Percentiles rank a stretch among this genome's conserved stretches.
These are phyloP conservation scores for Coffea eugenioides DNA, from an alignment of 257 asterid species.

Conservation along the genomic window DNA sequence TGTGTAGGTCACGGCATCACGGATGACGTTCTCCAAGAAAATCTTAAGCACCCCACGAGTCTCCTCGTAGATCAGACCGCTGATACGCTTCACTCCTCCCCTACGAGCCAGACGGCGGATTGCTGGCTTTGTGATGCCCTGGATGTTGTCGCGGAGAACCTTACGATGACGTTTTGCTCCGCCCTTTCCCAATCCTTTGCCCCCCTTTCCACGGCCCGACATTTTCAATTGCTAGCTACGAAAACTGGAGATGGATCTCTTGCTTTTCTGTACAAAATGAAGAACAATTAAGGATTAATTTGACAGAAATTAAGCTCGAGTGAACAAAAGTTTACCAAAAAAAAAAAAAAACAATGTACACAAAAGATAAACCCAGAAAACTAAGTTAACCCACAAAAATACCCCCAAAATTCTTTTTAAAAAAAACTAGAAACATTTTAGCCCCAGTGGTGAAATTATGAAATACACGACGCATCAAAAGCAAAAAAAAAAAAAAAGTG, in stretches of 20 bases:
- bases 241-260: background rate
- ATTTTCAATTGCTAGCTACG: conserved; percentile 3
- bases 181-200: conserved; percentile 38
- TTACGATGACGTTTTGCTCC: conserved; percentile 39
- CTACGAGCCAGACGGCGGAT: conserved; percentile 38
- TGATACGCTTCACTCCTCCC: conserved; percentile 39
- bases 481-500: background rate
- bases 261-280: too few species aligned
- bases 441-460: background rate
- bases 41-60: conserved; percentile 39
- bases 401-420: too few species aligned
- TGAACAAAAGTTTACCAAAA: background rate
- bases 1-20: conserved; percentile 37
- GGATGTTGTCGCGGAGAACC: conserved; percentile 36
- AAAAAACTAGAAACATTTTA: too few species aligned
- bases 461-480: background rate
- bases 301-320: background rate
- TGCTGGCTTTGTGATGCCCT: conserved; percentile 36
- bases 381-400: too few species aligned
- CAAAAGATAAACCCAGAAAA: too few species aligned
- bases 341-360: too few species aligned
- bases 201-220: conserved; percentile 42
- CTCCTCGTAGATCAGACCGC: conserved; percentile 33
- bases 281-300: background rate
- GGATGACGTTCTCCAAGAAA: conserved; percentile 33